These are phyloP conservation scores for Blumeriella jaapii DNA, from an alignment of 2,329 filamentous ascomycete species.

Conservation along the genomic window DNA sequence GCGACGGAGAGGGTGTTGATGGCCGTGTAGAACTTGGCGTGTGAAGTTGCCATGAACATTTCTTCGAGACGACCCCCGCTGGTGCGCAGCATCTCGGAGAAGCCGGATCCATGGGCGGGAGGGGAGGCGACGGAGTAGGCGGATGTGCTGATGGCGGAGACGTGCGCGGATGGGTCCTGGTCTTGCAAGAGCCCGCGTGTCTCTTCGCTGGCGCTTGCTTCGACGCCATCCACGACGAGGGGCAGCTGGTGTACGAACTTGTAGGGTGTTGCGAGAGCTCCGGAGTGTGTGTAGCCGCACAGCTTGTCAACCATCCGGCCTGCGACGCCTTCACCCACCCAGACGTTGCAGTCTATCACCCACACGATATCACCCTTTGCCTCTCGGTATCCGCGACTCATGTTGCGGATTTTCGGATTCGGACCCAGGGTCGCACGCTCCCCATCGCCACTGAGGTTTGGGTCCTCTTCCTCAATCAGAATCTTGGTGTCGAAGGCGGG, in stretches of 20 bases:
- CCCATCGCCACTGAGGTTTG: slow-evolving; percentile 45
- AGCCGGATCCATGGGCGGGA: slow-evolving; percentile 19
- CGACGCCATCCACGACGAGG: slow-evolving; percentile 66
- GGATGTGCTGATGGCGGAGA: slow-evolving; percentile 25
- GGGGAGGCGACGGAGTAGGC: slow-evolving; percentile 22
- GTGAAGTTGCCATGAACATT: slow-evolving; percentile 83
- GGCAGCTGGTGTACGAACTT: slow-evolving; percentile 96
- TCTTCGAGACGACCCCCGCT: slow-evolving; percentile 84
- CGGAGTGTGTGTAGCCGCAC: slow-evolving; percentile 50
- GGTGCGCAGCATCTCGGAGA: slow-evolving; percentile 24
- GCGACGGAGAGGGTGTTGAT: slow-evolving; percentile 90
- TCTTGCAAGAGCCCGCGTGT: slow-evolving; percentile 17
- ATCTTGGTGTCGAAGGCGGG: slow-evolving; percentile 59
- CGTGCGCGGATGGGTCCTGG: slow-evolving; percentile 12
- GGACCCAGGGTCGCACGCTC: slow-evolving; percentile 61
- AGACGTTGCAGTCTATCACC: slow-evolving; percentile 95
- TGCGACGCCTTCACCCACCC: slow-evolving; percentile 68
- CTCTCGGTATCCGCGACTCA: slow-evolving; percentile 85
- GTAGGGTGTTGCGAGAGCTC: slow-evolving; percentile 44
- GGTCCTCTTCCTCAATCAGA: slow-evolving; percentile 73
- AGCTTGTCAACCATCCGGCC: slow-evolving; percentile 85
- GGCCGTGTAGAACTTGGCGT: slow-evolving; percentile 95
- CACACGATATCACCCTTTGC: slow-evolving; percentile 81
- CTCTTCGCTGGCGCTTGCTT: slow-evolving; percentile 22
- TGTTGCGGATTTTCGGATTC: slow-evolving; percentile 97